A percentile compares a stretch with the other conserved stretches of the same genome.
phyloP scores from a whole-genome alignment of 805 yeast species.

The Scheffersomyces coipomensis region DNA sequence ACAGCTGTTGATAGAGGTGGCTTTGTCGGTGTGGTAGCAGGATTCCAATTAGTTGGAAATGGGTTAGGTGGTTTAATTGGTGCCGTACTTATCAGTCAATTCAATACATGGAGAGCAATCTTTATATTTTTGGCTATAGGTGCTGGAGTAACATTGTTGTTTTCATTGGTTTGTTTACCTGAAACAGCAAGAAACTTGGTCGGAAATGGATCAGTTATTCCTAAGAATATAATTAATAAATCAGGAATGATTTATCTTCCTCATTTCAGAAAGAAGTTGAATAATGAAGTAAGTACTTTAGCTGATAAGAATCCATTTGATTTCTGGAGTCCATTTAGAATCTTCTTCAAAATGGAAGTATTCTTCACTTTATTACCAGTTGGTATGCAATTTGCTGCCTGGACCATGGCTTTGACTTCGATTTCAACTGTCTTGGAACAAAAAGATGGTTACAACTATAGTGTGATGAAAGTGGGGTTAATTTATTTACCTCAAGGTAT shows the following conservation, averaged over 20 bases:
- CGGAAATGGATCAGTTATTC: slow-evolving; percentile 70
- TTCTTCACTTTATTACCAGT: slow-evolving; percentile 51
- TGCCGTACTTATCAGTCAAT: slow-evolving; percentile 39
- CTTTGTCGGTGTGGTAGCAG: slow-evolving; percentile 62
- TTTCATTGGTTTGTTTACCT: slow-evolving; percentile 45
- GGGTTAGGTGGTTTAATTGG: slow-evolving; percentile 75
- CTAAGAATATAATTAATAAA: slow-evolving; percentile 38
- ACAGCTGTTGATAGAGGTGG: slow-evolving; percentile 67
- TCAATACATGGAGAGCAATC: slow-evolving; percentile 65
- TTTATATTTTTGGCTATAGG: slow-evolving; percentile 74
- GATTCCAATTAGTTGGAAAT: slow-evolving; percentile 68
- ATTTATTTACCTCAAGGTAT: slow-evolving; percentile 75
- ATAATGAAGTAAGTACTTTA: slow-evolving; percentile 24
- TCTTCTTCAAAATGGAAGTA: slow-evolving; percentile 45
- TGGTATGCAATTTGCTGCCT: slow-evolving; percentile 62
- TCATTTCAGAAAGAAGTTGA: slow-evolving; percentile 23
- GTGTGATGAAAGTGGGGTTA: slow-evolving; percentile 60
- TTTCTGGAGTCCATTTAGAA: slow-evolving; percentile 37
- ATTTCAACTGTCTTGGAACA: slow-evolving; percentile 55
- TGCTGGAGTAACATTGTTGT: slow-evolving; percentile 42
- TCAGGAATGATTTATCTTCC: slow-evolving; percentile 44
- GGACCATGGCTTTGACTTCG: slow-evolving; percentile 71
- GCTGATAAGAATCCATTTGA: slow-evolving; percentile 14
- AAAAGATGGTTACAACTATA: slow-evolving; percentile 45
- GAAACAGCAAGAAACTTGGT: slow-evolving; percentile 73